A percentile compares a stretch with the other conserved stretches of the same genome.
Conservation (phyloP, 208 protist genomes). For the Trypanosoma scelopori region DNA sequence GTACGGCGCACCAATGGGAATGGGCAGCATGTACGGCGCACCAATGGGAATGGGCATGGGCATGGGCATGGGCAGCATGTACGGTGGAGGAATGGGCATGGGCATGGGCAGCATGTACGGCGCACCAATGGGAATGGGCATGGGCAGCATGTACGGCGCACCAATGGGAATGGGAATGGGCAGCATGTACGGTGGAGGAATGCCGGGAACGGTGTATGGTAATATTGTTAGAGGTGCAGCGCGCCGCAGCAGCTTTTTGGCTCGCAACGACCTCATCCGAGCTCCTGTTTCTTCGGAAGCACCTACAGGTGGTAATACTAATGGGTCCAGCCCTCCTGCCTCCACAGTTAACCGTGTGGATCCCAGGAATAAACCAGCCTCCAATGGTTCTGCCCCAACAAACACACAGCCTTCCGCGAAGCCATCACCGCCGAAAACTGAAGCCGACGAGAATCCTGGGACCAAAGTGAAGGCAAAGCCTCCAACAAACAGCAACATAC, state of each 20-base stretch:
- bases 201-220: slow-evolving; percentile 34
- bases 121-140: slow-evolving; percentile 19
- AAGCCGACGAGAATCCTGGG: too few species aligned
- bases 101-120: slow-evolving; percentile 49
- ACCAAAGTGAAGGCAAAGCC: slow-evolving; percentile 6
- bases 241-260: slow-evolving; percentile 61
- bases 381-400: neutral
- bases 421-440: neutral
- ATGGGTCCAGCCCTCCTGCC: neutral
- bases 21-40: slow-evolving; percentile 41
- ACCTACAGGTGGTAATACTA: slow-evolving; percentile 13
- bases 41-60: slow-evolving; percentile 31
- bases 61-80: too few species aligned
- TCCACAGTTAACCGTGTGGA: neutral
- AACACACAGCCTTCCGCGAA: neutral
- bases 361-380: neutral
- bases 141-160: slow-evolving; percentile 25
- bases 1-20: slow-evolving; percentile 31
- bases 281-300: slow-evolving; percentile 38
- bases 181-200: slow-evolving; percentile 43
- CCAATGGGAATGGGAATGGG: slow-evolving; percentile 32
- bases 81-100: too few species aligned
- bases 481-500: slow-evolving; percentile 39
- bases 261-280: slow-evolving; percentile 59
- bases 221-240: slow-evolving; percentile 59